Evolutionary conservation across 192 early-diverging fungal genomes (phyloP).

Genomic region (Neocallimastix lanati): DNA sequence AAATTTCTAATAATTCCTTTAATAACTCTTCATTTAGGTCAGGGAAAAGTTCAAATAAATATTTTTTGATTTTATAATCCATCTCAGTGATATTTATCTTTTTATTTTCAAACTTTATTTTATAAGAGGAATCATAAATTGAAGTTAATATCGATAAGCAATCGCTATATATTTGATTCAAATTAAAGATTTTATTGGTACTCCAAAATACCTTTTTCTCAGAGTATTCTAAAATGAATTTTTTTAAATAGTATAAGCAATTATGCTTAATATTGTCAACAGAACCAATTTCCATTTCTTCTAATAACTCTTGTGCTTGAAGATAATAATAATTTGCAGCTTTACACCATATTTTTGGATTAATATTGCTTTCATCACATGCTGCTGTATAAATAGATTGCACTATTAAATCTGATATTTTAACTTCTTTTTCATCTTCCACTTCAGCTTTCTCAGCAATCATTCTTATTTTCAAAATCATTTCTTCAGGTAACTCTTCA

Average conservation of each 20-base stretch:
- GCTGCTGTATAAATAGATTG: neutral
- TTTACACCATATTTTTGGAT: neutral
- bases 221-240: neutral
- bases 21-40: conserved; percentile 3
- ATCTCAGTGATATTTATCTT: neutral
- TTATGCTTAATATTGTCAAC: neutral
- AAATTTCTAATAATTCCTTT: neutral
- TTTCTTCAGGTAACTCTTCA: neutral
- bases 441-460: neutral
- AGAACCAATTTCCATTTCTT: neutral
- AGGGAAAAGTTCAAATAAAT: neutral
- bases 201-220: neutral
- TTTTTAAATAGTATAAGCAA: neutral
- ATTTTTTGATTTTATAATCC: neutral
- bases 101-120: neutral
- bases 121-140: neutral
- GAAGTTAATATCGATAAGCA: neutral
- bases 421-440: neutral
- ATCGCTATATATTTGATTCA: neutral
- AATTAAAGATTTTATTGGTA: neutral
- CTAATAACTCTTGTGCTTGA: neutral
- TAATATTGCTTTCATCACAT: neutral
- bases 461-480: neutral
- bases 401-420: neutral
- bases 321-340: neutral